Evolutionary conservation across 2,329 filamentous ascomycete genomes (phyloP), one percentile per base, ranked within the genome.

Genomic region (Lecanicillium sp.): DNA sequence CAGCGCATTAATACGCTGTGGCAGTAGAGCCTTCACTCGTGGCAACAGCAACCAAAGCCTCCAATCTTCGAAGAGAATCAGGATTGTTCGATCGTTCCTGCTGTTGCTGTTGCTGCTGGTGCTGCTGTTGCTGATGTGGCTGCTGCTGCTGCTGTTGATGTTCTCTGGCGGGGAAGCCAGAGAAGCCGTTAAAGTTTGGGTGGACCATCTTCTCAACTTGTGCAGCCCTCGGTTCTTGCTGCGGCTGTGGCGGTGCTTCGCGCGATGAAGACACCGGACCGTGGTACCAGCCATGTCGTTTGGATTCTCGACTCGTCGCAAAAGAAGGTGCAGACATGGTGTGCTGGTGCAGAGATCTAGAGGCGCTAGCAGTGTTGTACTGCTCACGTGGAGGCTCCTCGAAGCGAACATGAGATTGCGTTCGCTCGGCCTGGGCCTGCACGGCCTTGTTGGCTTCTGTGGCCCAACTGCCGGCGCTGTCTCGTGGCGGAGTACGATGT

Each of bases 281-380:
- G 29, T 85, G 77, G 50, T 87, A 87, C 82, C 83, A 88, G 2
- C 72, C 84, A 43, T 81, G 79, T 3, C 84, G 73, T 53, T 84
- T 85, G 20, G 64, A 65, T 45, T 77, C 78, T 8, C 77, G 70
- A 4, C 74, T 67, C 1, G 74, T 77, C 9, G 70, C 64, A 25
- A 72, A 61, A 0, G 68, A 65, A 1, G 77, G 76, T 2, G 76
- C 75, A 4, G 76, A 80, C 61, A 77, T 69, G 13, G 75, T 77
- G 41, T 80, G 70, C 27, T 79, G 73, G 41, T 77, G 73, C 17
- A 64, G 55, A 30, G 56, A 50, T 31, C 57, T 56, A 7, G 51
- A 46, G 27, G 50, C 46, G 31, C 51, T 53, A 46, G 52, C 47
- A 46, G 50, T 53, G 45, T 49, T 49, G 2, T 46, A 37, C 5